Base-by-base conservation (phyloP, 2,329 filamentous ascomycete genomes). In the Hymenoscyphus scutula region DNA sequence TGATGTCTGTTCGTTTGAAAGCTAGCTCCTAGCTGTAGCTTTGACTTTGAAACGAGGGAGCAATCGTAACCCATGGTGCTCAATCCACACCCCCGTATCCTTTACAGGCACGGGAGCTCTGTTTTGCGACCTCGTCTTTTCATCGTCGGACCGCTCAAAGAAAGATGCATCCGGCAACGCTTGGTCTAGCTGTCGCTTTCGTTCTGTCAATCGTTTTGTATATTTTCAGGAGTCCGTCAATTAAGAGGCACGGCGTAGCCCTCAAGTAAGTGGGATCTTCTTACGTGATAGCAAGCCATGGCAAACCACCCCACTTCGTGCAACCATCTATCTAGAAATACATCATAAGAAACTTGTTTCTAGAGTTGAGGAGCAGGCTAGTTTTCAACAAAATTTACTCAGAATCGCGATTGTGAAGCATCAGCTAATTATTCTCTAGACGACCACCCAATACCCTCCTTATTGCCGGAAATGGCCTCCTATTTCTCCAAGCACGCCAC, bases 401-500 rank as follows among this genome's bases (percentile, higher is more conserved):
- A 4, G 8, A 48, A 48, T 2, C n/a, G 7, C 2, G 19, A 1
- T 25, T 48, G 8, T 8, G 41, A 11, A 25, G 10, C 10, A 11
- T 48, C 38, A 58, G 27, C 53, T 62, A 53, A 57, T 57, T 1
- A 29, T 58, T 29, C 8, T 17, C n/a, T 32, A 75, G 73, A 63
- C 65, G 68, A 23, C 70, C 73, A 34, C 69, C 72, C 59, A 71
- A 74, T 58, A 74, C 72, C 11, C 67, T 75, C 4, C 86, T 85
- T 0, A 63, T 88, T 1, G 76, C 81, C 4, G 86, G 85, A 29
- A 88, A 89, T 68, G 86, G 85, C 5, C 78, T 89, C 54, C 73
- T 82, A 7, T 89, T 89, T 69, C 76, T 88, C 1, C 84, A 82
- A 68, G 78, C 82, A 1, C 81, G 86, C 3, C 82, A 87, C 69